phyloP scores from a whole-genome alignment of 2,329 filamentous ascomycete species.

The Pestalotiopsis sp. region DNA sequence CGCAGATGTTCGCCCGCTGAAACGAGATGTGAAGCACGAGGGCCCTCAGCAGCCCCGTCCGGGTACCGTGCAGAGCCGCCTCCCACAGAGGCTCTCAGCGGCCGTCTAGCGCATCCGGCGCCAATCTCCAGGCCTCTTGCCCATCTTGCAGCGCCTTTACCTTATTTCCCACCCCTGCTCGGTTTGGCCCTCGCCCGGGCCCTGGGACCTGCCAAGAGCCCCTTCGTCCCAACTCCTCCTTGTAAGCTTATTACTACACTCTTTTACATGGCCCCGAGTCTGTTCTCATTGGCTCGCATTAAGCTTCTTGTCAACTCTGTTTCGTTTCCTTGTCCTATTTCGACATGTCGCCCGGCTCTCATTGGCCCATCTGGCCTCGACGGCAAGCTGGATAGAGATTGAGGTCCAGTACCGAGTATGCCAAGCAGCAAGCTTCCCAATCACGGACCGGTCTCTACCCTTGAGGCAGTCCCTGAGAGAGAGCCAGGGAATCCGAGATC shows the following conservation, averaged over 20 bases:
- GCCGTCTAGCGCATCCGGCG: too few species aligned
- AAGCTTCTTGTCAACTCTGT: constrained; percentile 10
- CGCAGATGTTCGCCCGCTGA: constrained; percentile 18
- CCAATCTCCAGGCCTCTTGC: not conserved
- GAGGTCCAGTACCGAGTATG: not conserved
- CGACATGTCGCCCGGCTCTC: not conserved
- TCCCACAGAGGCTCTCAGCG: too few species aligned
- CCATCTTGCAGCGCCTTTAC: constrained; percentile 15
- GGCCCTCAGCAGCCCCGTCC: constrained; percentile 17
- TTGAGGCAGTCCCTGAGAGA: constrained; percentile 3
- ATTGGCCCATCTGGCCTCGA: not conserved
- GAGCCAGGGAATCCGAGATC: not conserved
- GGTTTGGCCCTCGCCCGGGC: constrained; percentile 11
- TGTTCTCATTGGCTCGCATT: constrained; percentile 6
- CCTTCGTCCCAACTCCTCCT: constrained; percentile 11
- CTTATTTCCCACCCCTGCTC: constrained; percentile 19
- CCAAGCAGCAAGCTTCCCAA: not conserved
- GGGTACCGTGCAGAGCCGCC: constrained; percentile 6
- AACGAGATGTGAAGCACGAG: constrained; percentile 33
- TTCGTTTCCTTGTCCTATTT: constrained; percentile 12
- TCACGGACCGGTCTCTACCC: constrained; percentile 3
- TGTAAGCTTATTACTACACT: constrained; percentile 5
- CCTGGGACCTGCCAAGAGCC: constrained; percentile 7
- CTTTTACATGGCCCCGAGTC: not conserved
- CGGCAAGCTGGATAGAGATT: not conserved